Base-by-base conservation (phyloP, 1,139 yeast species). In the Sugiyamaella novakii region DNA sequence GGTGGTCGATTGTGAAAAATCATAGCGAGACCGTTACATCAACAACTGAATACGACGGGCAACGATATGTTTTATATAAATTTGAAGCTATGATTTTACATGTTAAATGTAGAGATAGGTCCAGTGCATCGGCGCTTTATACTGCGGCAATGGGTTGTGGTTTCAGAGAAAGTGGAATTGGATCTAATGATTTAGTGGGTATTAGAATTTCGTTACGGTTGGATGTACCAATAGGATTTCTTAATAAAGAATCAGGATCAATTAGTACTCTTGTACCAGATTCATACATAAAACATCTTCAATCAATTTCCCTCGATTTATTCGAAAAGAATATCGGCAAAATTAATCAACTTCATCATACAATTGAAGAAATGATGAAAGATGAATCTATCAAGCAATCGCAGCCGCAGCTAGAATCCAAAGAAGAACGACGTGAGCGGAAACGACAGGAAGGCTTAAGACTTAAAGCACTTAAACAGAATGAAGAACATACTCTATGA, bases 71-170 rank as follows among this genome's bases (percentile, higher is more conserved):
- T 8, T 71, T 87, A 37, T 87, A 73, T 71, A 88, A 87, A 62
- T 87, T 83, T 57, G 96, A 87, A 65, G 94, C 96, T 1, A 75
- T 87, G 58, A 87, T 87, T 45, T 68, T 87, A 42, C 96, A 87
- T 64, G 89, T 88, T 10, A 84, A 86, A 61, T 86, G 96, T 61
- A 74, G 92, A 41, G 76, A 81, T 57, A 67, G 73, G 25, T 70
- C 66, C 6, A 68, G 76, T 3, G 95, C 96, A 0, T 73, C 76
- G n/a, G 69, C 69, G 27, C 66, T 88, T 12, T 86, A 82, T 57
- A 78, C 82, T 28, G 69, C 78, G 0, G 95, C 95, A 0, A 84
- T 87, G 89, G 76, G 77, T 7, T 83, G 92, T 66, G 96, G 96
- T 5, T 88, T 84, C 61, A 73, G 96, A 60, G 96, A 87, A 65